Evolutionary conservation across 495 filamentous ascomycete genomes (phyloP), one percentile per base, ranked within the genome.

Genomic region (Penicillium robsamsonii): DNA sequence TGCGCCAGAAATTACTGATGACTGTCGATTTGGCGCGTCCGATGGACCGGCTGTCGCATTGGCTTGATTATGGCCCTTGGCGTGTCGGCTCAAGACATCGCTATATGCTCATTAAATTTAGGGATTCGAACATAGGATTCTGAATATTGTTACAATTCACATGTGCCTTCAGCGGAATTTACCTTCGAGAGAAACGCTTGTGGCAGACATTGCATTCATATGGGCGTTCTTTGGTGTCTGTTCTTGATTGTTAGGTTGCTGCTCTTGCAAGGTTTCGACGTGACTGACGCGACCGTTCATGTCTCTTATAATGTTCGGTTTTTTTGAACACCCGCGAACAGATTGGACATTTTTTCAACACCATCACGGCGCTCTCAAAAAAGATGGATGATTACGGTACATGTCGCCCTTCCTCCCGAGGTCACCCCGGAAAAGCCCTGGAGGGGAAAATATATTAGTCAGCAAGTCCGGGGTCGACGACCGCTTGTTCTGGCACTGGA

Each of bases 141-240:
- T 54, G 22, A 18, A 52, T 38, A 22, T 30, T 56, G 29, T 13
- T n/a, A n/a, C n/a, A 35, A 29, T 42, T 29, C 13, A 11, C 22
- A 9, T 30, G 31, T 5, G 31, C 35, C 13, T 8, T 46, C 25
- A 17, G 22, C 12, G 31, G 29, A 31, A 52, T 70, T 63, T 55
- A 80, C 79, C 79, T 82, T 55, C 79, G 66, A 25, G 79, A 80
- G 57, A 80, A 82, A 46, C 77, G 70, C 58, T 81, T 82, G 38
- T 76, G 73, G 61, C 78, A 82, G 50, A 79, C 74, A 53, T 63
- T 73, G 55, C 79, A 82, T 58, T 79, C 75, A 40, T 82, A 82
- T 0, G 79, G 79, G 30, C 78, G 76, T 68, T 82, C 79, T 40
- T 79, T 75, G 10, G 79, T 82, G 60, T 82, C 79, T 82, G 50